Evolutionary conservation across 2,329 filamentous ascomycete genomes (phyloP).

Genomic region (Neurospora crassa): DNA sequence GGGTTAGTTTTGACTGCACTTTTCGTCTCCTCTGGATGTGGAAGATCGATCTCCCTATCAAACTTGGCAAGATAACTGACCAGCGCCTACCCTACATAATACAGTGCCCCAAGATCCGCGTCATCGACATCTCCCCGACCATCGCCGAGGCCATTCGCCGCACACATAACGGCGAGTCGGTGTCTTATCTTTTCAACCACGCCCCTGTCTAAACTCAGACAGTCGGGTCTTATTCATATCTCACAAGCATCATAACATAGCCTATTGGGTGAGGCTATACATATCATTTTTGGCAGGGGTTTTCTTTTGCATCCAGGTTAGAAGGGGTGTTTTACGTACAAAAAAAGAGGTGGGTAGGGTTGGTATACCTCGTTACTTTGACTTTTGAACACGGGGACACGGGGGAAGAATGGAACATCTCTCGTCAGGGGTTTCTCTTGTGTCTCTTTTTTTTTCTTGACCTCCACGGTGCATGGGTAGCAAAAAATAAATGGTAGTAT

Average conservation of each 20-base stretch:
- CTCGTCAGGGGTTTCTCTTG: neutral
- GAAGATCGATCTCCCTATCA: constrained; percentile 2
- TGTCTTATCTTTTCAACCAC: constrained; percentile 61
- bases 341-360: neutral
- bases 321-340: neutral
- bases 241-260: neutral
- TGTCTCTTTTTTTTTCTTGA: neutral
- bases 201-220: constrained; percentile 37
- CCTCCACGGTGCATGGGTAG: neutral
- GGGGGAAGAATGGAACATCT: neutral
- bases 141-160: constrained; percentile 60
- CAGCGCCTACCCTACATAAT: neutral
- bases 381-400: neutral
- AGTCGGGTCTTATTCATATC: neutral
- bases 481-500: neutral
- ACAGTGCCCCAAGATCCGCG: constrained; percentile 62
- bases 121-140: constrained; percentile 86
- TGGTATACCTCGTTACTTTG: neutral
- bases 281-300: neutral
- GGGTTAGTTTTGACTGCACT: constrained; percentile 25
- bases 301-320: neutral
- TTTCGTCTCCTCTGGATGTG: neutral
- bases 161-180: constrained; percentile 46
- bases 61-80: constrained; percentile 7
- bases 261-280: neutral